These are phyloP conservation scores for Porodaedalea pini DNA, from an alignment of 1,284 basidiomycete species.

Conservation along the genomic window DNA sequence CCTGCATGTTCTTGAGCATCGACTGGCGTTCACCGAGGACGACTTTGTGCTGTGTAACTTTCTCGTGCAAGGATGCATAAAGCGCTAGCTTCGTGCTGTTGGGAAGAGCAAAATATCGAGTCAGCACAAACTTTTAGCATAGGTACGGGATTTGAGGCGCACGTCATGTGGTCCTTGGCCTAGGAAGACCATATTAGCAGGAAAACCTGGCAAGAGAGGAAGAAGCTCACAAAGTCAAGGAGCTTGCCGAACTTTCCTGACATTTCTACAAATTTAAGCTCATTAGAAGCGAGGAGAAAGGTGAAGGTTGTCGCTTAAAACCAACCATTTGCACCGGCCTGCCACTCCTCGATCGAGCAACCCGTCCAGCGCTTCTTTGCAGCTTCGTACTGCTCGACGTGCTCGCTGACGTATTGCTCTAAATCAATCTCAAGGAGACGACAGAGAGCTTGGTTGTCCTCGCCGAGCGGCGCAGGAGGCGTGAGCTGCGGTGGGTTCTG, in stretches of 20 bases:
- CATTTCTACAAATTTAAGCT: conserved; percentile 17
- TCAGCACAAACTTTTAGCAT: not conserved
- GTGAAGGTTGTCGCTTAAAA: not conserved
- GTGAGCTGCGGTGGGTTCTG: not conserved
- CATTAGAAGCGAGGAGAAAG: not conserved
- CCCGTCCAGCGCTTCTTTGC: conserved; percentile 21
- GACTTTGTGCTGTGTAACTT: conserved; percentile 18
- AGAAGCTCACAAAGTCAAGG: conserved; percentile 20
- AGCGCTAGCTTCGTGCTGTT: conserved; percentile 21
- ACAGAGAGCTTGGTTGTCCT: conserved; percentile 13
- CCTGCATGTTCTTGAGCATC: conserved; percentile 17
- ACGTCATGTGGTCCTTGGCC: conserved; percentile 24
- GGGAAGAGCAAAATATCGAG: not conserved
- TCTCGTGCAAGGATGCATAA: conserved; percentile 19
- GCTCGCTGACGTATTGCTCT: conserved; percentile 17
- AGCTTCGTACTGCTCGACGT: conserved; percentile 22
- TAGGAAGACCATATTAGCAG: conserved; percentile 1
- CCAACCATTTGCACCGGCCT: conserved; percentile 21
- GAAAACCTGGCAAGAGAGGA: not conserved
- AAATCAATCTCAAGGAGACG: conserved; percentile 20
- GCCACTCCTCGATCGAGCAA: conserved; percentile 24
- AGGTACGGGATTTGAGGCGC: not conserved
- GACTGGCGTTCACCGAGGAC: conserved; percentile 10
- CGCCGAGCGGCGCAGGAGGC: not conserved
- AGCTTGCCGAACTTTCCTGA: conserved; percentile 16